A percentile compares a stretch with the other conserved stretches of the same genome.
Conservation (phyloP, 2,329 filamentous ascomycete species). For the Fusarium sp. region DNA sequence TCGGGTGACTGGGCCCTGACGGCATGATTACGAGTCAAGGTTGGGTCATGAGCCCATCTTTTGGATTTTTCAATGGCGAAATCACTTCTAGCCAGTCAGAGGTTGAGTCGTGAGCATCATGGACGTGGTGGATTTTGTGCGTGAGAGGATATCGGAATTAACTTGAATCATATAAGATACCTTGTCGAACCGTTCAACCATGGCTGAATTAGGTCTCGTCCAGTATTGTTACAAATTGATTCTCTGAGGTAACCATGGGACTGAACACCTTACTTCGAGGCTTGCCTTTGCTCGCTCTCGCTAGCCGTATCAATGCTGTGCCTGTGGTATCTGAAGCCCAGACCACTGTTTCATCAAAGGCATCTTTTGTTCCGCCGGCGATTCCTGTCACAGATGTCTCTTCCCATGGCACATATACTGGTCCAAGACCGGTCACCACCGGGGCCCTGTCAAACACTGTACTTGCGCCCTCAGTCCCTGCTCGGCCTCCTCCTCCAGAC, state of each 20-base stretch:
- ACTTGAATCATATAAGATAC: background rate
- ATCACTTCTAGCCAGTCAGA: background rate
- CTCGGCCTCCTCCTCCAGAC: conserved; percentile 67
- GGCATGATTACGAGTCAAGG: conserved; percentile 10
- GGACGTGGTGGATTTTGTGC: conserved; percentile 8
- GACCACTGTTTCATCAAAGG: conserved; percentile 50
- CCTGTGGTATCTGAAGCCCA: conserved; percentile 51
- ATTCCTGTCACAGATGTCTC: conserved; percentile 67
- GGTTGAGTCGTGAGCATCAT: conserved; percentile 22
- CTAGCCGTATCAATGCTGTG: conserved; percentile 39
- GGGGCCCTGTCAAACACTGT: conserved; percentile 73
- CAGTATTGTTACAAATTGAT: background rate
- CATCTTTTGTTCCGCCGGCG: conserved; percentile 39
- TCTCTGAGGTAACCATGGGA: conserved; percentile 11
- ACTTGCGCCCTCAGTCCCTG: conserved; percentile 67
- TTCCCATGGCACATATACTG: conserved; percentile 78
- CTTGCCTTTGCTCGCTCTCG: conserved; percentile 24
- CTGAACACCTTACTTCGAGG: conserved; percentile 1
- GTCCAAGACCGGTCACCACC: conserved; percentile 71
- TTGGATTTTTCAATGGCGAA: conserved; percentile 2
- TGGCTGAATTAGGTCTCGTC: background rate
- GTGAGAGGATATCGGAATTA: background rate
- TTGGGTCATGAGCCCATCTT: background rate
- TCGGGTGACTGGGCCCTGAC: background rate
- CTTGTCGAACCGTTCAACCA: background rate